A percentile compares a stretch with the other conserved stretches of the same genome.
Conservation (phyloP, 1,284 basidiomycete species). For the Caloboletus firmus region DNA sequence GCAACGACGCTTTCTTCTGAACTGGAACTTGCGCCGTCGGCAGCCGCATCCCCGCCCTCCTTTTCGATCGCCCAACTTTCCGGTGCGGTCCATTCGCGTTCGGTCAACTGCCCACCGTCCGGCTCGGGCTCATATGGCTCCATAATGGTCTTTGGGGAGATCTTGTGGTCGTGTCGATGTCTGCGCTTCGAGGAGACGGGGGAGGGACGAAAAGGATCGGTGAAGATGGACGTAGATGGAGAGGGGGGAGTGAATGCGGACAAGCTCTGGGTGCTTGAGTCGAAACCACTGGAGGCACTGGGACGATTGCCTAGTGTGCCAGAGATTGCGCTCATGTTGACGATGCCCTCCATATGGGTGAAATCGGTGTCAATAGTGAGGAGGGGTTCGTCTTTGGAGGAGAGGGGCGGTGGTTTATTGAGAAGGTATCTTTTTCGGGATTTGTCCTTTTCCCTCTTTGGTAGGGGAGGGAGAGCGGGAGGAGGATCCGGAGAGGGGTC, state of each 20-base stretch:
- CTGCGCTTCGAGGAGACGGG: slow-evolving; percentile 16
- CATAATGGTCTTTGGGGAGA: slow-evolving; percentile 50
- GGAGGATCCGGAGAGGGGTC: slow-evolving; percentile 17
- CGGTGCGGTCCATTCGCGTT: slow-evolving; percentile 33
- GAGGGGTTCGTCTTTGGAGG: slow-evolving; percentile 17
- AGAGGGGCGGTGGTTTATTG: slow-evolving; percentile 23
- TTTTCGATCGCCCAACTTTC: slow-evolving; percentile 39
- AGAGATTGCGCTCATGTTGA: slow-evolving; percentile 45
- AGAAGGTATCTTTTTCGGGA: slow-evolving; percentile 20
- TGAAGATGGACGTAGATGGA: slow-evolving; percentile 39
- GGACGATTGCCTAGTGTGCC: slow-evolving; percentile 8
- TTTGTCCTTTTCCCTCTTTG: slow-evolving; percentile 31
- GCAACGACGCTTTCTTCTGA: slow-evolving; percentile 32
- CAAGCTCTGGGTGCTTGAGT: slow-evolving; percentile 24
- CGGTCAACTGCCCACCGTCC: slow-evolving; percentile 7
- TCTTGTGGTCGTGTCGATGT: slow-evolving; percentile 33
- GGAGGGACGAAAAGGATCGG: slow-evolving; percentile 45
- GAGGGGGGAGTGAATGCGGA: slow-evolving; percentile 37
- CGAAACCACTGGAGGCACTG: slow-evolving; percentile 18
- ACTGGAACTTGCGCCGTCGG: slow-evolving; percentile 26
- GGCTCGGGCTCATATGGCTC: slow-evolving; percentile 7
- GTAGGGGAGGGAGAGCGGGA: slow-evolving; percentile 29
- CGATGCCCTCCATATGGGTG: slow-evolving; percentile 81
- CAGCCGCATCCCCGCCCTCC: slow-evolving; percentile 23
- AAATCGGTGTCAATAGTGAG: slow-evolving; percentile 74